These are phyloP conservation scores for Hymenoscyphus salicellus DNA, from an alignment of 2,329 filamentous ascomycete species.

Conservation along the genomic window DNA sequence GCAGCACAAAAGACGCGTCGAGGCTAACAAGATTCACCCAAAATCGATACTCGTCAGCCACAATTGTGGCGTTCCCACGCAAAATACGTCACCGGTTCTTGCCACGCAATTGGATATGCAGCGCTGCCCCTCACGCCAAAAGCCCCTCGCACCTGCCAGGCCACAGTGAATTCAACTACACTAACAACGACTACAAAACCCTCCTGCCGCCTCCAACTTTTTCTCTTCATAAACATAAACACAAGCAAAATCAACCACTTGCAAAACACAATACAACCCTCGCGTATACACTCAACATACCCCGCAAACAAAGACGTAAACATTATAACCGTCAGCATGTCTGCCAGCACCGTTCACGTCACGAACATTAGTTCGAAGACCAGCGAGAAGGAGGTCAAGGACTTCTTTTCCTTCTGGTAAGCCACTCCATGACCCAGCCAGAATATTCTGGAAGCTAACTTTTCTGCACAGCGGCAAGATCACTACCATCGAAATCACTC, in stretches of 20 bases:
- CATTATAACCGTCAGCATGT: constrained; percentile 25
- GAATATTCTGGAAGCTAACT: not conserved
- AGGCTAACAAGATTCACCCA: too few species aligned
- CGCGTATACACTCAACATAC: not conserved
- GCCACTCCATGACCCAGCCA: constrained; percentile 32
- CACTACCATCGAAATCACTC: constrained; percentile 71
- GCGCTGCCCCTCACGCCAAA: not conserved
- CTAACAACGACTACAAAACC: not conserved
- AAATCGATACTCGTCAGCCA: not conserved
- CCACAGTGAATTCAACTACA: not conserved
- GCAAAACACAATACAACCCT: constrained; percentile 5
- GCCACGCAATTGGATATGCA: not conserved
- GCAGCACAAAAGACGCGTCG: too few species aligned
- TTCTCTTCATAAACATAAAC: not conserved
- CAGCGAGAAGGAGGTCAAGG: constrained; percentile 83
- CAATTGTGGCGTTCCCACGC: not conserved
- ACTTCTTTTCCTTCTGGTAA: constrained; percentile 97
- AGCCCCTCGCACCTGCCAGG: not conserved
- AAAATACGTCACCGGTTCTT: not conserved
- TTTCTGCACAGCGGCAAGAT: constrained; percentile 75
- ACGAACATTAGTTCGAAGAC: constrained; percentile 83
- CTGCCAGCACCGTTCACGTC: constrained; percentile 68
- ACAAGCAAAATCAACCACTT: not conserved
- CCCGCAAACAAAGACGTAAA: not conserved
- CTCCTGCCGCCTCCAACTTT: not conserved